A percentile compares a stretch with the other conserved stretches of the same genome.
Conservation (phyloP, 352 stramenopile genomes). For the Chrysophaeum taylorii region DNA sequence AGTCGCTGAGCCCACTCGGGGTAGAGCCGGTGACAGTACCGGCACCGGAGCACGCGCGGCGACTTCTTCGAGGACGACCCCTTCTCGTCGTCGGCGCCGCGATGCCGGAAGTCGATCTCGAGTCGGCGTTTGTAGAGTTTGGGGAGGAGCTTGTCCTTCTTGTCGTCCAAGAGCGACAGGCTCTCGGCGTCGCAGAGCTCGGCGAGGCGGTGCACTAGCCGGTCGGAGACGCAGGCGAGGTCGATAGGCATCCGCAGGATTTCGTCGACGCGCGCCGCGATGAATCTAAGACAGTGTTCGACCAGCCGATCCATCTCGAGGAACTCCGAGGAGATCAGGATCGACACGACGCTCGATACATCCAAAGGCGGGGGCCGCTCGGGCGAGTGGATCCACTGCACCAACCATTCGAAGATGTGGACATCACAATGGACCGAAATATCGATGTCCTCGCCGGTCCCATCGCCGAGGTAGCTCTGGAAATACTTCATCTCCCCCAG, state of each 20-base stretch:
- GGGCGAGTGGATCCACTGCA: conserved; percentile 65
- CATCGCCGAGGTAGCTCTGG: conserved; percentile 57
- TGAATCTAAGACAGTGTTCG: conserved; percentile 62
- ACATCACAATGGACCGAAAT: conserved; percentile 82
- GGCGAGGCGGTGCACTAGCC: conserved; percentile 44
- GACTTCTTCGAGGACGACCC: not conserved
- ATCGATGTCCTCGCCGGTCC: conserved; percentile 73
- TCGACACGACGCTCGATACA: conserved; percentile 53
- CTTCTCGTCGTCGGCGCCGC: not conserved
- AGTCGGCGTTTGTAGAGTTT: conserved; percentile 69
- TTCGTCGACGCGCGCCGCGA: conserved; percentile 53
- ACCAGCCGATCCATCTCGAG: conserved; percentile 74
- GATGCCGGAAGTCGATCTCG: conserved; percentile 42
- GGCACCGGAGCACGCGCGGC: conserved; percentile 23
- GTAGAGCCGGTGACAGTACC: conserved; percentile 35
- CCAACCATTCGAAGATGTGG: conserved; percentile 75
- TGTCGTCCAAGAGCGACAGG: conserved; percentile 58
- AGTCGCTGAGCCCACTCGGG: conserved; percentile 11
- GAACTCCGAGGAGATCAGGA: conserved; percentile 78
- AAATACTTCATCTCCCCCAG: conserved; percentile 81
- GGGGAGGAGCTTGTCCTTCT: conserved; percentile 68
- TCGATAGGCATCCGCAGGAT: conserved; percentile 70
- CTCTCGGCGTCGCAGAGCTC: conserved; percentile 26
- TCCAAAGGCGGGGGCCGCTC: conserved; percentile 51
- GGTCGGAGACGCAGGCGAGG: conserved; percentile 64